These are phyloP conservation scores for Dryadomyces sulphureus DNA, from an alignment of 2,329 filamentous ascomycete species.

Conservation along the genomic window DNA sequence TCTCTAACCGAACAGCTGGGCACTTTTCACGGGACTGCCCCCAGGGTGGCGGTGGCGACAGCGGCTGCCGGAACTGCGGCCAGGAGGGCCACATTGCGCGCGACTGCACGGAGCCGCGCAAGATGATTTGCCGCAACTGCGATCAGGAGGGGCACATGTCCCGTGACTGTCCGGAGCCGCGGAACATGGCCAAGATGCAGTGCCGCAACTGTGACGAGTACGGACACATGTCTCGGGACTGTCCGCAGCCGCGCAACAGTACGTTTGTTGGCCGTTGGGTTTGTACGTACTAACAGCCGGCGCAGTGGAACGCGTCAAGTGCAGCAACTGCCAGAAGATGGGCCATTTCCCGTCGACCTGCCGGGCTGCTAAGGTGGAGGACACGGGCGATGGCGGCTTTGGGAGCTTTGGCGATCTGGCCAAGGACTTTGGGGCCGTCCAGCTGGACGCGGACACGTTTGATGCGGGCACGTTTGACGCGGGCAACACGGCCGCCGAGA, in stretches of 20 bases:
- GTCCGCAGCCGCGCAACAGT: constrained; percentile 42
- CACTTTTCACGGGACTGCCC: constrained; percentile 53
- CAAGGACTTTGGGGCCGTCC: neutral
- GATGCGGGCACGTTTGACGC: neutral
- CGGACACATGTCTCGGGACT: constrained; percentile 32
- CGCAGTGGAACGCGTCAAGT: constrained; percentile 37
- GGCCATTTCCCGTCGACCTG: constrained; percentile 28
- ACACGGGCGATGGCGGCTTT: neutral
- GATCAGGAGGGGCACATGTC: constrained; percentile 42
- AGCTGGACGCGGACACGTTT: neutral
- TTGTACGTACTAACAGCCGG: neutral
- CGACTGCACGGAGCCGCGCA: constrained; percentile 41
- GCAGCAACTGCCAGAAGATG: constrained; percentile 38
- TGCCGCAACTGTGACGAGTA: constrained; percentile 45
- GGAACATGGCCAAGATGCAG: constrained; percentile 30
- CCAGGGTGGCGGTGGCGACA: constrained; percentile 38
- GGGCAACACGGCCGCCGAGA: neutral
- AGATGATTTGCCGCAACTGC: constrained; percentile 43
- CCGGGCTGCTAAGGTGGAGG: constrained; percentile 7
- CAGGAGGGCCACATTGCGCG: constrained; percentile 44
- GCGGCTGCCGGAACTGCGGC: constrained; percentile 48
- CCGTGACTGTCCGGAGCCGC: constrained; percentile 42
- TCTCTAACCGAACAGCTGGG: constrained; percentile 27
- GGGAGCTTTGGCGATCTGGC: neutral
- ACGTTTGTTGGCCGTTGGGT: constrained; percentile 13